These are phyloP conservation scores for Sporobolomyces pararoseus DNA, from an alignment of 768 basidiomycete genomes.

Conservation along the genomic window DNA sequence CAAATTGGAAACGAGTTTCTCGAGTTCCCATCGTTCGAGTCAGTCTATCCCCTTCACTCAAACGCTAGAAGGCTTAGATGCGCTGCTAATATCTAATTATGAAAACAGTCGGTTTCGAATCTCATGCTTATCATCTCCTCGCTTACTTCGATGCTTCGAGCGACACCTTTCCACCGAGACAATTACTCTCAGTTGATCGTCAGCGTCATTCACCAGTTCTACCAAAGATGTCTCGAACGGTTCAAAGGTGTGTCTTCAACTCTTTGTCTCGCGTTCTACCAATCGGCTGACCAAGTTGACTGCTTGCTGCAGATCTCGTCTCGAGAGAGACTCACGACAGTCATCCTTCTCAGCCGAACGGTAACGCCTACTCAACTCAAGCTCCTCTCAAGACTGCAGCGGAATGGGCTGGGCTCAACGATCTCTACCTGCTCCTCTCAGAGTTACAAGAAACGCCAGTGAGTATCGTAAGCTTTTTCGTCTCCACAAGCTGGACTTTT, in stretches of 20 bases:
- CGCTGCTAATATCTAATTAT: no score
- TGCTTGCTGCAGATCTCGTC: constrained; percentile 51
- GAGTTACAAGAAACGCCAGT: constrained; percentile 62
- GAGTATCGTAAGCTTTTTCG: constrained; percentile 42
- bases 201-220: constrained; percentile 90
- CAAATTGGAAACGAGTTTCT: constrained; percentile 62
- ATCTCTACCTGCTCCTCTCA: constrained; percentile 68
- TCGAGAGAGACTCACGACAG: constrained; percentile 48
- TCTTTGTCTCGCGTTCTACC: background rate
- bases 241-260: constrained; percentile 68
- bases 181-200: constrained; percentile 91
- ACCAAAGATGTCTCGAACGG: constrained; percentile 83
- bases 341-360: background rate
- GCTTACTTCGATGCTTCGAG: constrained; percentile 81
- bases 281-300: background rate
- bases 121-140: constrained; percentile 87
- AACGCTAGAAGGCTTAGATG: no score
- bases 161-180: constrained; percentile 90
- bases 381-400: constrained; percentile 58
- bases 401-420: constrained; percentile 75
- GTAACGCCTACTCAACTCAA: background rate
- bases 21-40: constrained; percentile 76
- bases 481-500: background rate
- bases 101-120: constrained; percentile 75
- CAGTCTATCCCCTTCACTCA: constrained; percentile 8